Percentiles rank a stretch among this genome's conserved stretches.
Evolutionary conservation across 2,329 filamentous ascomycete genomes (phyloP).

Genomic region (Fusarium sacchari): DNA sequence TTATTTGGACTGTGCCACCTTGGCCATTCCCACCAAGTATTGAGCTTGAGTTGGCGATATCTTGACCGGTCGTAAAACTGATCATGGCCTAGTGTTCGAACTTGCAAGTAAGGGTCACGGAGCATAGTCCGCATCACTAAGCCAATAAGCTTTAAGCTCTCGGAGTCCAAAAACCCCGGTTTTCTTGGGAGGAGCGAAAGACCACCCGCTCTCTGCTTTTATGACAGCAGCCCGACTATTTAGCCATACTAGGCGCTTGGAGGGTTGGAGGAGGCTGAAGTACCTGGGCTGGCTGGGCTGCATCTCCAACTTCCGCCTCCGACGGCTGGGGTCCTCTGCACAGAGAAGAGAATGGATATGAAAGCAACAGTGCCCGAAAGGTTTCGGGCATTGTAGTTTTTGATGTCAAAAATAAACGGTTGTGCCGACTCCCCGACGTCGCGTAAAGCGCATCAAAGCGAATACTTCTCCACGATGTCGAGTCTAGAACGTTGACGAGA

Average conservation of each 20-base stretch:
- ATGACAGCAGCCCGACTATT: neutral
- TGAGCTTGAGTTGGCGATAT: neutral
- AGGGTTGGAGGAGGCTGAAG: constrained; percentile 8
- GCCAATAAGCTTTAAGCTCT: constrained; percentile 1
- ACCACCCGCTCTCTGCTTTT: neutral
- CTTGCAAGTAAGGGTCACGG: neutral
- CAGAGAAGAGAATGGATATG: neutral
- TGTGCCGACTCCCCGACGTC: constrained; percentile 12
- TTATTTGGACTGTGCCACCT: constrained; percentile 11
- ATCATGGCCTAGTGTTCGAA: neutral
- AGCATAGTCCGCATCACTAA: neutral
- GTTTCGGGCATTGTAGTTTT: constrained; percentile 7
- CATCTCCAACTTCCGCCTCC: constrained; percentile 3
- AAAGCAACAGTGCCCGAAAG: neutral
- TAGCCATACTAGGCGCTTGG: neutral
- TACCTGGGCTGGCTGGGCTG: neutral
- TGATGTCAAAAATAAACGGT: neutral
- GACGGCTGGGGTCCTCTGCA: neutral
- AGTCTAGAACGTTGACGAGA: constrained; percentile 37
- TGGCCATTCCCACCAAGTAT: neutral
- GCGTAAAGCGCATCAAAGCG: constrained; percentile 2
- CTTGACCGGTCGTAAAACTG: neutral
- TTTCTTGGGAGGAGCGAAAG: neutral
- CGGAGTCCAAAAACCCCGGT: neutral
- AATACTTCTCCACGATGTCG: constrained; percentile 11